These are phyloP conservation scores for Eucalyptus pauciflora DNA, from an alignment of 345 rosid genomes.

Conservation along the genomic window DNA sequence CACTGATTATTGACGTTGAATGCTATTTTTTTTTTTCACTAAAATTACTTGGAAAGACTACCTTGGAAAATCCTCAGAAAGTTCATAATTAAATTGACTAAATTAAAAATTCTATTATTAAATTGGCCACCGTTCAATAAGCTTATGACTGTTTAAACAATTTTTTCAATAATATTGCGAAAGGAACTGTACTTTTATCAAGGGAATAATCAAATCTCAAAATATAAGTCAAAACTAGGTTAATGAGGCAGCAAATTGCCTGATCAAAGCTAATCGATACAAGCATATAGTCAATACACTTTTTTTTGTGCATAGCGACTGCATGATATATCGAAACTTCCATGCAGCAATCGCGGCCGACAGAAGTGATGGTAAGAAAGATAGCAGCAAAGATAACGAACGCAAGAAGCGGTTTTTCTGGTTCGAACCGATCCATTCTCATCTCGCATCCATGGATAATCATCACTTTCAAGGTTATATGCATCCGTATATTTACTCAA, in stretches of 20 bases:
- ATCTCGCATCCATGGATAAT: not conserved
- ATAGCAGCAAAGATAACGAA: not conserved
- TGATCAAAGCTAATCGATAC: not conserved
- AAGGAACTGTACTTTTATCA: not conserved
- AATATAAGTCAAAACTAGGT: not conserved
- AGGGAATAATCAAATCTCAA: not conserved
- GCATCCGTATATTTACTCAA: not conserved
- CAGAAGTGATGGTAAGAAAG: not conserved
- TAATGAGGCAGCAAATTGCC: not conserved
- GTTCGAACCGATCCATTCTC: not conserved
- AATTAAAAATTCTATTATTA: rapidly evolving
- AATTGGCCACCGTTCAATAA: rapidly evolving
- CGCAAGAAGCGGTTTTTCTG: not conserved
- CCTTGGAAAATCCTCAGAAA: not conserved
- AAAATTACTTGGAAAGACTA: not conserved
- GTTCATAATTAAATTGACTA: rapidly evolving
- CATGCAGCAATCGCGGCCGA: not conserved
- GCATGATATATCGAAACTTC: not conserved
- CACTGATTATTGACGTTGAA: rapidly evolving
- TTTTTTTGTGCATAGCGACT: not conserved
- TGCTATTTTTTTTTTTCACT: no score
- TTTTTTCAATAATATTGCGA: not conserved
- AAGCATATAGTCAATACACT: not conserved
- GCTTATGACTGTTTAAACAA: not conserved
- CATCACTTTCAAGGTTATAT: not conserved